These are phyloP conservation scores for Yamadazyma membranifaciens DNA, from an alignment of 1,139 yeast species.

Conservation along the genomic window DNA sequence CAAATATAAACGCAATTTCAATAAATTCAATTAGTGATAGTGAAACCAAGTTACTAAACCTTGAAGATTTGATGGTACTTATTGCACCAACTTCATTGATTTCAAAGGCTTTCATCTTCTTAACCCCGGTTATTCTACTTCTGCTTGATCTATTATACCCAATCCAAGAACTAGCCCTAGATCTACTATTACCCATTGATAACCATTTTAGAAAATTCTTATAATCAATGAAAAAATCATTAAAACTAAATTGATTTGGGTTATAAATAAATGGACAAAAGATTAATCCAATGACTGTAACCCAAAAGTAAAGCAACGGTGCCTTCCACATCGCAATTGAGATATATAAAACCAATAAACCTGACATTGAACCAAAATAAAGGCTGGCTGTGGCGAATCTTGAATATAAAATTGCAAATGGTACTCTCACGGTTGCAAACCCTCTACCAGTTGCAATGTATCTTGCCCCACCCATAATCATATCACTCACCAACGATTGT, in stretches of 20 bases:
- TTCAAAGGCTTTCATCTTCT: conserved; percentile 20
- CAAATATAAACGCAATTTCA: conserved; percentile 26
- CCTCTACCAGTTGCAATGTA: conserved; percentile 58
- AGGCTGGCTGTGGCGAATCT: conserved; percentile 48
- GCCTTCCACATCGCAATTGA: conserved; percentile 49
- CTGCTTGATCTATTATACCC: conserved; percentile 36
- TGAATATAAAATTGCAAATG: conserved; percentile 29
- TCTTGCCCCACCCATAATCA: conserved; percentile 52
- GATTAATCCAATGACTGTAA: conserved; percentile 42
- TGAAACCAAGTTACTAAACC: conserved; percentile 30
- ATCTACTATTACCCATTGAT: conserved; percentile 39
- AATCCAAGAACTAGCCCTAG: conserved; percentile 38
- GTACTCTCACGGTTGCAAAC: conserved; percentile 48
- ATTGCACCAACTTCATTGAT: conserved; percentile 17
- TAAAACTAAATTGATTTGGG: conserved; percentile 50
- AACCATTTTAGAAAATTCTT: conserved; percentile 43
- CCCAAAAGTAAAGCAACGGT: conserved; percentile 49
- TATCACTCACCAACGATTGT: conserved; percentile 46
- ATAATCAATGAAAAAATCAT: conserved; percentile 52
- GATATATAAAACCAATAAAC: conserved; percentile 40
- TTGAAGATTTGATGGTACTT: conserved; percentile 34
- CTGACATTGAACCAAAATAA: conserved; percentile 40
- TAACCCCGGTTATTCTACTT: conserved; percentile 45
- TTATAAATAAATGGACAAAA: conserved; percentile 51
- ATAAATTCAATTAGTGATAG: conserved; percentile 30